Conservation (phyloP, 345 rosid species). For the Arabidopsis suecica region DNA sequence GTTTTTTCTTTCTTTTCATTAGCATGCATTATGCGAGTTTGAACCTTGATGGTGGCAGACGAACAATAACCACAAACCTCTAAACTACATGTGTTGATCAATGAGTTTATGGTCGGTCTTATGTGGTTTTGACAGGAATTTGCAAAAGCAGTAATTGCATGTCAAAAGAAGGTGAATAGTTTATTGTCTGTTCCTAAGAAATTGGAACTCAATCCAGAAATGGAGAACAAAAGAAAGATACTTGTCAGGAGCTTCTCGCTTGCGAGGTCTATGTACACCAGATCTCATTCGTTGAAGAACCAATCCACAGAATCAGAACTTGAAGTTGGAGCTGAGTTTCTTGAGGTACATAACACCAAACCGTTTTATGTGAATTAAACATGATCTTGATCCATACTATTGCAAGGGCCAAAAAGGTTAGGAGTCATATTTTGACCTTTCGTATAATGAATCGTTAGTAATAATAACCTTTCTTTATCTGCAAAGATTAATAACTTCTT, state of each 20-base stretch:
- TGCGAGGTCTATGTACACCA: conserved; percentile 61
- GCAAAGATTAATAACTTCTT: neutral
- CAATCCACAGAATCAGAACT: conserved; percentile 64
- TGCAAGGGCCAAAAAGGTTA: neutral
- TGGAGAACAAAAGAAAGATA: conserved; percentile 67
- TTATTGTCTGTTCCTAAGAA: conserved; percentile 49
- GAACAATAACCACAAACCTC: neutral
- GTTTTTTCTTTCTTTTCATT: neutral
- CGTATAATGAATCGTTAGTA: neutral
- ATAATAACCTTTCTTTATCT: neutral
- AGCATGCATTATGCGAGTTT: neutral
- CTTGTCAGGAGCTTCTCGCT: conserved; percentile 73
- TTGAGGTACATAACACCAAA: conserved; percentile 58
- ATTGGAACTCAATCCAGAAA: conserved; percentile 54
- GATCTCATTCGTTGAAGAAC: conserved; percentile 47
- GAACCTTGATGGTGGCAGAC: neutral
- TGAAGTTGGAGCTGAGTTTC: conserved; percentile 73
- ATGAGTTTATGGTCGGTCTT: conserved; percentile 1
- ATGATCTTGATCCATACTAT: conserved; percentile 1
- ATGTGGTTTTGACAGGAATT: conserved; percentile 45
- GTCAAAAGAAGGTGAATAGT: conserved; percentile 69
- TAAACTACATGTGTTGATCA: neutral
- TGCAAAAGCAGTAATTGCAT: conserved; percentile 73
- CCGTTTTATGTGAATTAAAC: neutral
- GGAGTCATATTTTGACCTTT: conserved; percentile 25